Evolutionary conservation across 2,329 filamentous ascomycete genomes (phyloP).

Genomic region (Pseudopithomyces maydicus): DNA sequence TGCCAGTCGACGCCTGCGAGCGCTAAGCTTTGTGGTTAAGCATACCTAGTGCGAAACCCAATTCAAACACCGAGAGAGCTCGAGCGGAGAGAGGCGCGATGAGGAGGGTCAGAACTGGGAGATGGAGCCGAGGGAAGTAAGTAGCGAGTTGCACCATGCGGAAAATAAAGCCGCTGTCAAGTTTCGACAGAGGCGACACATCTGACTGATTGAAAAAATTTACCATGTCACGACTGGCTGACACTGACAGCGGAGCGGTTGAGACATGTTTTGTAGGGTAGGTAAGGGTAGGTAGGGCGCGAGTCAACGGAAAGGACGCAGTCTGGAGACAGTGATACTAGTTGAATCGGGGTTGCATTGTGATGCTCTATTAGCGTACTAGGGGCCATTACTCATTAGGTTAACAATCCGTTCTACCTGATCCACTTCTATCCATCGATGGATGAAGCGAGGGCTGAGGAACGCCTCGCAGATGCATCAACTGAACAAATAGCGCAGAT

Average conservation of each 20-base stretch:
- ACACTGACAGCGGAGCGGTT: not conserved
- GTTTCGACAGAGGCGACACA: not conserved
- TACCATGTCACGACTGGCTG: not conserved
- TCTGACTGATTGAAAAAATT: not conserved
- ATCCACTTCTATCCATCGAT: not conserved
- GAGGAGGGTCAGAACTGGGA: not conserved
- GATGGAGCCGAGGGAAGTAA: not conserved
- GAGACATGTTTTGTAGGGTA: not conserved
- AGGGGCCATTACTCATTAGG: not conserved
- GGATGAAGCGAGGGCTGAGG: too few species aligned
- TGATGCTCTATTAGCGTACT: not conserved
- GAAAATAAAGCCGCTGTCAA: constrained; percentile 1
- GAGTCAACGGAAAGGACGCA: not conserved
- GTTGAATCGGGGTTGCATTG: not conserved
- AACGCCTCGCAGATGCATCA: not conserved
- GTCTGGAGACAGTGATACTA: not conserved
- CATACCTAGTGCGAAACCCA: not conserved
- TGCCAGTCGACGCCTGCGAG: not conserved
- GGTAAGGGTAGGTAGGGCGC: too few species aligned
- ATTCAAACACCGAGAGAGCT: not conserved
- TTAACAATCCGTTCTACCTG: not conserved
- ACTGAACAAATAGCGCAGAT: too few species aligned
- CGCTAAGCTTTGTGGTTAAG: not conserved
- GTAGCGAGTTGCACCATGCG: not conserved
- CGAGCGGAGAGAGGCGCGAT: not conserved